Evolutionary conservation across 805 yeast species (phyloP).

Genomic region (Yarrowia sp.): DNA sequence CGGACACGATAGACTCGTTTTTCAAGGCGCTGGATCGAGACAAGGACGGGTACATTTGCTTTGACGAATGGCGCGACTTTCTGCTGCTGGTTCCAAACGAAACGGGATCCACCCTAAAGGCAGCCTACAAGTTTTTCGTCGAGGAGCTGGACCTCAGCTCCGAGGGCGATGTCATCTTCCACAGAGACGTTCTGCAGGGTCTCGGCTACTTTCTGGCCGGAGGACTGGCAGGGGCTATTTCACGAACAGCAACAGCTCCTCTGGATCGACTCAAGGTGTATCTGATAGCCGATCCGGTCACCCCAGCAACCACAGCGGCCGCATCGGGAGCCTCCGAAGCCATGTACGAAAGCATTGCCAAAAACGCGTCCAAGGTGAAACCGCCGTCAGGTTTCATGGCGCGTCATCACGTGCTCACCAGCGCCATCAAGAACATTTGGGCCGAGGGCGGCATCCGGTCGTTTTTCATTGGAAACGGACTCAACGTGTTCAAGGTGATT

Average conservation of each 20-base stretch:
- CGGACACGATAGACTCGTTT: conserved; percentile 52
- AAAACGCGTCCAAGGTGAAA: neutral
- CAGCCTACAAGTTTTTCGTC: conserved; percentile 77
- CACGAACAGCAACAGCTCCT: conserved; percentile 96
- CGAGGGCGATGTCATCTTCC: conserved; percentile 89
- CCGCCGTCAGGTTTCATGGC: conserved; percentile 30
- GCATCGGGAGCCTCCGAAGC: conserved; percentile 39
- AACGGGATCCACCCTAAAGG: conserved; percentile 44
- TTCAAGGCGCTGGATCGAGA: conserved; percentile 55
- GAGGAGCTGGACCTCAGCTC: conserved; percentile 81
- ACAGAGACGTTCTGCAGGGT: conserved; percentile 75
- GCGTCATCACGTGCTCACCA: conserved; percentile 41
- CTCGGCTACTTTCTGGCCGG: conserved; percentile 92
- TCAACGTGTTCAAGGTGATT: conserved; percentile 88
- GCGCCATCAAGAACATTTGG: conserved; percentile 80
- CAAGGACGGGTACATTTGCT: conserved; percentile 67
- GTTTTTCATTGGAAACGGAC: conserved; percentile 93
- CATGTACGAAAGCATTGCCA: neutral
- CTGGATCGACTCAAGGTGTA: conserved; percentile 93
- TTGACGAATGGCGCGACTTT: conserved; percentile 83
- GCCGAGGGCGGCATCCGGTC: conserved; percentile 83
- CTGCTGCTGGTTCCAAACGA: conserved; percentile 77
- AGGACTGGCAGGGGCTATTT: conserved; percentile 91
- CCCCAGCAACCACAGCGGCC: conserved; percentile 40
- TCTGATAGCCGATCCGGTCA: conserved; percentile 70